These are phyloP conservation scores for Przewalskia tangutica DNA, from an alignment of 257 asterid genomes.

Conservation along the genomic window DNA sequence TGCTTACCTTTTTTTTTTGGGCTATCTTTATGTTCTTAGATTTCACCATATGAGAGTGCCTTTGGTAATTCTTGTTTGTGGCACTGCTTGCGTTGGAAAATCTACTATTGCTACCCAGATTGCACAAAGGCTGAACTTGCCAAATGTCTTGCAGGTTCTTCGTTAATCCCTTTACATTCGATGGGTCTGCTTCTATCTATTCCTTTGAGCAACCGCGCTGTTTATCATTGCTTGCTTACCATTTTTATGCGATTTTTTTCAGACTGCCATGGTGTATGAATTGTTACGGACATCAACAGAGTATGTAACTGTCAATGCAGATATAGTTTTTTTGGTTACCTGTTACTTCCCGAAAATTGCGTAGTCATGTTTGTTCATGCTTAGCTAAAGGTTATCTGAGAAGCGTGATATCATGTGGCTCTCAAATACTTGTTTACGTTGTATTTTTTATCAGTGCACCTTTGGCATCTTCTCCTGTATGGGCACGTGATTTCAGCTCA, in stretches of 20 bases:
- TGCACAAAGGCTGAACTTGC: conserved; percentile 96
- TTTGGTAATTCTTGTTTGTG: conserved; percentile 96
- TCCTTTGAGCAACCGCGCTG: not conserved
- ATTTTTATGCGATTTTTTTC: conserved; percentile 22
- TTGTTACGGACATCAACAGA: conserved; percentile 95
- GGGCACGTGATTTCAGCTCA: conserved; percentile 88
- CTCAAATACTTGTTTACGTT: conserved; percentile 13
- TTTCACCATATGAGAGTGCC: conserved; percentile 99
- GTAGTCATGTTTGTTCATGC: not conserved
- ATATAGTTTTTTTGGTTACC: not conserved
- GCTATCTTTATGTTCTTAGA: conserved; percentile 29
- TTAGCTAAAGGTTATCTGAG: not conserved
- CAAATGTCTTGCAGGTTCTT: conserved; percentile 86
- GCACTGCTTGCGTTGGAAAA: conserved; percentile 98
- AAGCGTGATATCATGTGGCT: not conserved
- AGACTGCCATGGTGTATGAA: conserved; percentile 99
- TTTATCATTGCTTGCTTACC: conserved; percentile 11
- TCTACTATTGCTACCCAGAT: conserved; percentile 97
- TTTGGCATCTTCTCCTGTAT: conserved; percentile 78
- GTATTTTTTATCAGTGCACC: conserved; percentile 65
- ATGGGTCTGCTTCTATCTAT: not conserved
- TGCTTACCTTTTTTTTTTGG: conserved; percentile 2
- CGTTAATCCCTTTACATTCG: not conserved
- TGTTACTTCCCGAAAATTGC: not conserved
- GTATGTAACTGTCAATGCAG: conserved; percentile 37